Evolutionary conservation across 495 filamentous ascomycete species (phyloP).

Genomic region (Letharia columbiana): DNA sequence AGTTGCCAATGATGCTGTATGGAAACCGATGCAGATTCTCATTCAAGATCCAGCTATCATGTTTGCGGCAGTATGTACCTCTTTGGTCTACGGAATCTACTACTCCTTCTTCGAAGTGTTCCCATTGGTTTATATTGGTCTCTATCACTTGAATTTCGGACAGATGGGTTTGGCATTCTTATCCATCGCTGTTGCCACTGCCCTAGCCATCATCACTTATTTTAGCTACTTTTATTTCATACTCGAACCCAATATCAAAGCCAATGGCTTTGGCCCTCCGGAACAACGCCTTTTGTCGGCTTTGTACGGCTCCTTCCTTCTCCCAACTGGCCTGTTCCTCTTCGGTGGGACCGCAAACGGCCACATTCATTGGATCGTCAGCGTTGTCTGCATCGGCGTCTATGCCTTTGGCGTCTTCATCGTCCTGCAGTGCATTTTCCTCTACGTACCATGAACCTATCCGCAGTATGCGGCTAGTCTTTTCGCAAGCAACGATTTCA

Average conservation of each 20-base stretch:
- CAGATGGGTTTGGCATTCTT: not conserved
- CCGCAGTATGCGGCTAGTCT: not conserved
- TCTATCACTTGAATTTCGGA: not conserved
- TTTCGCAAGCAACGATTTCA: not conserved
- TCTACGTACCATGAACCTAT: not conserved
- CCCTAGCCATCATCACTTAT: not conserved
- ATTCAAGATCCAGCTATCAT: not conserved
- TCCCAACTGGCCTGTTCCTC: not conserved
- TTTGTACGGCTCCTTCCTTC: not conserved
- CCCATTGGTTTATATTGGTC: not conserved
- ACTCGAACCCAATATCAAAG: not conserved
- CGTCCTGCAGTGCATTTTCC: not conserved
- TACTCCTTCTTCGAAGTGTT: not conserved
- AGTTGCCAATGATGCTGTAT: too few relatives aligned
- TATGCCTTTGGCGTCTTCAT: not conserved
- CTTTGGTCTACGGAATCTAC: not conserved
- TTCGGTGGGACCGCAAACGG: not conserved
- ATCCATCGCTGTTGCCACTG: not conserved
- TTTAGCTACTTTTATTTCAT: not conserved
- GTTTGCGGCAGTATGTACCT: not conserved
- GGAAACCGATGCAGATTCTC: not conserved
- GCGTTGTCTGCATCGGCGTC: not conserved
- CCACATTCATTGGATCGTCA: not conserved
- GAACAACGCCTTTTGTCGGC: not conserved
- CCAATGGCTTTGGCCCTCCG: not conserved